Evolutionary conservation across 2,329 filamentous ascomycete genomes (phyloP), one percentile per base, ranked within the genome.

Genomic region (Leptoxyphium fumago): DNA sequence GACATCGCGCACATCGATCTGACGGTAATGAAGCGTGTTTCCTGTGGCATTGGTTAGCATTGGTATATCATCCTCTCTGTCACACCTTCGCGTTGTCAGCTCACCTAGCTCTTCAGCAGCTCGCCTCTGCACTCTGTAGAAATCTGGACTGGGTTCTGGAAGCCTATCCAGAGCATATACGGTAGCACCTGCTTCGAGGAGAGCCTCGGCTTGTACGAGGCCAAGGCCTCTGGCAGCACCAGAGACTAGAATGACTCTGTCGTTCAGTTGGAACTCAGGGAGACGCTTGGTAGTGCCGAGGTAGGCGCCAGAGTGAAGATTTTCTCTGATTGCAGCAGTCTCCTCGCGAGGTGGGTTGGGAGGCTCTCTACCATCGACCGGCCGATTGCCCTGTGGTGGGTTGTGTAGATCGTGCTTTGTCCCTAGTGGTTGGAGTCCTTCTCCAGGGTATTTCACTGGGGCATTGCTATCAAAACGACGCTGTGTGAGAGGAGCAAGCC

Each of bases 1-100:
- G 17, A 80, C 78, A 57, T 91, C 78, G 28, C 84, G 77, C 14
- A 94, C 84, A 58, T 94, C 87, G 47, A 88, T 76, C 51, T 80
- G 77, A 56, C 81, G 78, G 68, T 93, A 94, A 43, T 78, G 71
- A 38, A 91, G 64, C 40, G 72, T 74, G 1, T 78, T 80, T 30
- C 59, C 58, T 56, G 29, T 36, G 3, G 32, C 11, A 13, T 9
- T 36, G 15, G 9, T 36, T 9, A 36, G 32, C 32, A 26, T 9
- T 13, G 32, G 32, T 36, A 36, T 32, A n/a, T 10, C 32, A 13
- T 3, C 9, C 32, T 36, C 9, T 36, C 32, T 36, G 32, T 13
- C 32, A 13, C 32, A 13, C 3, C 15, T 9, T 36, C 32, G 11
- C 32, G 11, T 15, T 36, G 13, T 36, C 32, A 13, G 43, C 53